These are phyloP conservation scores for Xerocomus amazonicus DNA, from an alignment of 1,284 basidiomycete genomes.

Conservation along the genomic window DNA sequence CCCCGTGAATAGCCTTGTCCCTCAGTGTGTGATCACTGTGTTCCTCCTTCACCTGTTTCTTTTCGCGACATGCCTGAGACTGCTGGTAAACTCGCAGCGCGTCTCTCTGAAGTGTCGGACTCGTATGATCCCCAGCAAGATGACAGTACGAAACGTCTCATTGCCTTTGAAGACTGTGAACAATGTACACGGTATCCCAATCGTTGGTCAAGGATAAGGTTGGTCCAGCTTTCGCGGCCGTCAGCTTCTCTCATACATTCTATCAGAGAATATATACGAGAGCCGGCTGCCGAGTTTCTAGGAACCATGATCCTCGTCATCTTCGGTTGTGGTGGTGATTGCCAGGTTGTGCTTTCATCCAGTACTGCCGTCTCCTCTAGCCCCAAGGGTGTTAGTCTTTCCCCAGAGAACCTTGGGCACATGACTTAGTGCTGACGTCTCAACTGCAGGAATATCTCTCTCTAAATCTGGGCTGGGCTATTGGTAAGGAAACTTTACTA, in stretches of 20 bases:
- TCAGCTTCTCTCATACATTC: background rate
- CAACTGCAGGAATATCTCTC: constrained; percentile 52
- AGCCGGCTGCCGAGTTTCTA: constrained; percentile 67
- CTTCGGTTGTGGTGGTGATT: constrained; percentile 62
- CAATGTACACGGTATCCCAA: constrained; percentile 42
- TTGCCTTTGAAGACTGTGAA: constrained; percentile 27
- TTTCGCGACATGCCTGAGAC: constrained; percentile 20
- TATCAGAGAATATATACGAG: constrained; percentile 45
- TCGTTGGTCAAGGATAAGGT: constrained; percentile 57
- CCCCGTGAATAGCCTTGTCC: background rate
- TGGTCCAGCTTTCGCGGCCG: constrained; percentile 12
- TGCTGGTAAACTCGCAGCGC: constrained; percentile 14
- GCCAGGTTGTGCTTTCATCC: constrained; percentile 59
- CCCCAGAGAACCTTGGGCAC: background rate
- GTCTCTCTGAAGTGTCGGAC: constrained; percentile 18
- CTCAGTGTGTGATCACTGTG: background rate
- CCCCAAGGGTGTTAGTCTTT: constrained; percentile 57
- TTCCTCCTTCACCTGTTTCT: constrained; percentile 3
- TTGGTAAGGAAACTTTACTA: constrained; percentile 39
- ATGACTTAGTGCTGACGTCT: background rate
- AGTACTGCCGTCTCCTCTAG: constrained; percentile 47
- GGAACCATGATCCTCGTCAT: constrained; percentile 65
- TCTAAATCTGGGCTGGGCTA: constrained; percentile 63
- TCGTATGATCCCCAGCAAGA: constrained; percentile 9
- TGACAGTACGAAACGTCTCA: background rate